A percentile compares a stretch with the other conserved stretches of the same genome.
Evolutionary conservation across 176 grass and related monocot species (phyloP).

Genomic region (Triticum monococcum): DNA sequence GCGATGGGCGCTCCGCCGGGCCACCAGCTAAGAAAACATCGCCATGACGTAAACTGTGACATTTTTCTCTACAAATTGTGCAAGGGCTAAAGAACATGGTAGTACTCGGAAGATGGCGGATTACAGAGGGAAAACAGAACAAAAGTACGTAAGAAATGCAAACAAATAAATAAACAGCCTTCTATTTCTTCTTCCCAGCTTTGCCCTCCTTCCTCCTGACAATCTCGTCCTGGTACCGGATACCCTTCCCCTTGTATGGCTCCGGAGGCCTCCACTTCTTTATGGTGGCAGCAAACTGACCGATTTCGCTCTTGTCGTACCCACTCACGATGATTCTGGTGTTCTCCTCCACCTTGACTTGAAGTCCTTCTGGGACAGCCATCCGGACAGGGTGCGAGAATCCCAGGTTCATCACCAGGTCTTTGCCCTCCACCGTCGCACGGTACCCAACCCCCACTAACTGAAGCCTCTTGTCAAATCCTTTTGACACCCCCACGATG

Average conservation of each 20-base stretch:
- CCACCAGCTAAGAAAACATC: background rate
- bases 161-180: background rate
- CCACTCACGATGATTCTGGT: constrained; percentile 82
- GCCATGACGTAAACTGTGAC: background rate
- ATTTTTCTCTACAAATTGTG: background rate
- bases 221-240: constrained; percentile 70
- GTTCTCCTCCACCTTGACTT: constrained; percentile 91
- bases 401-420: constrained; percentile 84
- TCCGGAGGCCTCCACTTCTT: constrained; percentile 97
- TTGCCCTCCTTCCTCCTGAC: constrained; percentile 96
- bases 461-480: constrained; percentile 89
- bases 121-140: constrained; percentile 27
- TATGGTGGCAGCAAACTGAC: constrained; percentile 79
- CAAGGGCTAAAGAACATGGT: background rate
- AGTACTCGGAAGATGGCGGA: background rate
- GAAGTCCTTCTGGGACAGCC: constrained; percentile 71
- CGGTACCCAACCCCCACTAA: constrained; percentile 90
- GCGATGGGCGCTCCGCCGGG: background rate
- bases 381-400: constrained; percentile 94
- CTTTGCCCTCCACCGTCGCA: constrained; percentile 75
- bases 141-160: background rate
- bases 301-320: constrained; percentile 74
- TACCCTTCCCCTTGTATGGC: constrained; percentile 97
- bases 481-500: constrained; percentile 88
- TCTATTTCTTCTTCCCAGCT: constrained; percentile 98